Conservation (phyloP, 2,329 filamentous ascomycete species). For the Macroventuria anomochaeta region DNA sequence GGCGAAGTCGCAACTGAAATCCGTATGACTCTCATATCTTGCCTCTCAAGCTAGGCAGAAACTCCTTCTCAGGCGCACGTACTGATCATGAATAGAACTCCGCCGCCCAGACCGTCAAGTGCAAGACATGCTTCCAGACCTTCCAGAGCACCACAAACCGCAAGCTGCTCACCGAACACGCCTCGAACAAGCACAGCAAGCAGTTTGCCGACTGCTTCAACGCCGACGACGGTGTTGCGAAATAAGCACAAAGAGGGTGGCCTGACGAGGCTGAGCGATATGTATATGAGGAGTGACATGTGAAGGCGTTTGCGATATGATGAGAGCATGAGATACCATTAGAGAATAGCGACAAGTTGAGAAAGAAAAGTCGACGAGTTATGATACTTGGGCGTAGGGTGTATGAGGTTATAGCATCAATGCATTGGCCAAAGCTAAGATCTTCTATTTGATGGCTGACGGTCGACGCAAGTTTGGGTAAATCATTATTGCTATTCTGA, state of each 20-base stretch:
- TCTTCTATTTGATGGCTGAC: background rate
- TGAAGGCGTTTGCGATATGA: constrained; percentile 20
- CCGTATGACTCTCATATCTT: constrained; percentile 30
- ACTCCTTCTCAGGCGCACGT: background rate
- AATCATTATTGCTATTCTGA: no score
- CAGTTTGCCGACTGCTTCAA: constrained; percentile 72
- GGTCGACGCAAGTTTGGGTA: no score
- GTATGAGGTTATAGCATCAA: constrained; percentile 8
- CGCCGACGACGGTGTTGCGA: constrained; percentile 41
- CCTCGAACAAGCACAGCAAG: constrained; percentile 79
- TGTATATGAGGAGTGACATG: constrained; percentile 8
- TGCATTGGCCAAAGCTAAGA: background rate
- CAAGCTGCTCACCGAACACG: constrained; percentile 74
- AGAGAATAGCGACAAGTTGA: constrained; percentile 14
- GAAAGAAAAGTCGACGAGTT: constrained; percentile 4
- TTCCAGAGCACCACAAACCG: constrained; percentile 80
- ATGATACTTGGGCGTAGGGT: constrained; percentile 13
- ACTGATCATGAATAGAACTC: constrained; percentile 64
- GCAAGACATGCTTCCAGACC: constrained; percentile 76
- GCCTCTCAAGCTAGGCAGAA: background rate
- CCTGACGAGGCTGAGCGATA: background rate
- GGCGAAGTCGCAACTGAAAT: constrained; percentile 47
- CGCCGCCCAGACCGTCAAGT: constrained; percentile 77
- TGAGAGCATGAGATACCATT: constrained; percentile 34
- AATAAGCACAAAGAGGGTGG: constrained; percentile 21